Percentiles rank a stretch among this genome's conserved stretches.
phyloP scores from a whole-genome alignment of 2,329 filamentous ascomycete genomes.

The Parastagonospora avenae region DNA sequence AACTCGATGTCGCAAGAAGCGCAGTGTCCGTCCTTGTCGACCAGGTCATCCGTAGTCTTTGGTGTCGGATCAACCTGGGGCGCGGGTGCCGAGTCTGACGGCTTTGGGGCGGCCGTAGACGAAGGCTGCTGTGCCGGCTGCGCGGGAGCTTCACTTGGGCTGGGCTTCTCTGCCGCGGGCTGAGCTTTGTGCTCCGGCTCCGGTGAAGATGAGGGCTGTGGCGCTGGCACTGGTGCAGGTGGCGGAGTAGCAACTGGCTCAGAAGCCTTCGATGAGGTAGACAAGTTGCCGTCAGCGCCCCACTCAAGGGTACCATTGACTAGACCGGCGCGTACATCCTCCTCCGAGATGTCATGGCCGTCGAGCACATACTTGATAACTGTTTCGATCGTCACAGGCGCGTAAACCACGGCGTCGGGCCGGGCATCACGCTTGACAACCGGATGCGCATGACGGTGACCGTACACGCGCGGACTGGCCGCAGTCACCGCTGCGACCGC shows the following conservation, averaged over 20 bases:
- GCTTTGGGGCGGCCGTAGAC: constrained; percentile 2
- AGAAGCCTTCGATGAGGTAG: constrained; percentile 25
- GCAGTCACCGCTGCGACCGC: constrained; percentile 55
- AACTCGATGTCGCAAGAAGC: constrained; percentile 70
- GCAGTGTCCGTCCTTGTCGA: constrained; percentile 29
- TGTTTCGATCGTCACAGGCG: constrained; percentile 63
- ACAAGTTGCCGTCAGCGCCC: constrained; percentile 64
- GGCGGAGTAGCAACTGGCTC: constrained; percentile 21
- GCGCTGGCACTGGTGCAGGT: constrained; percentile 9
- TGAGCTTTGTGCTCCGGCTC: constrained; percentile 3
- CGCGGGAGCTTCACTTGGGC: neutral
- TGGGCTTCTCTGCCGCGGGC: constrained; percentile 4
- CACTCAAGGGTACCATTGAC: constrained; percentile 68
- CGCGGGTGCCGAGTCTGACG: constrained; percentile 12
- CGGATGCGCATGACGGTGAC: constrained; percentile 56
- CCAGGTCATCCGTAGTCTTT: constrained; percentile 19
- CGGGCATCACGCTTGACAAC: constrained; percentile 53
- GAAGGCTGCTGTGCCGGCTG: constrained; percentile 18
- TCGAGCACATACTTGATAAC: constrained; percentile 75
- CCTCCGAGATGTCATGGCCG: constrained; percentile 63
- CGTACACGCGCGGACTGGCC: constrained; percentile 65
- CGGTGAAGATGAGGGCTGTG: neutral
- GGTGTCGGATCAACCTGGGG: constrained; percentile 22
- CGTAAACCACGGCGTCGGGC: constrained; percentile 55
- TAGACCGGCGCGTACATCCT: constrained; percentile 74